Conservation (phyloP, 352 stramenopile species). For the Globisporangium recalcitrans region DNA sequence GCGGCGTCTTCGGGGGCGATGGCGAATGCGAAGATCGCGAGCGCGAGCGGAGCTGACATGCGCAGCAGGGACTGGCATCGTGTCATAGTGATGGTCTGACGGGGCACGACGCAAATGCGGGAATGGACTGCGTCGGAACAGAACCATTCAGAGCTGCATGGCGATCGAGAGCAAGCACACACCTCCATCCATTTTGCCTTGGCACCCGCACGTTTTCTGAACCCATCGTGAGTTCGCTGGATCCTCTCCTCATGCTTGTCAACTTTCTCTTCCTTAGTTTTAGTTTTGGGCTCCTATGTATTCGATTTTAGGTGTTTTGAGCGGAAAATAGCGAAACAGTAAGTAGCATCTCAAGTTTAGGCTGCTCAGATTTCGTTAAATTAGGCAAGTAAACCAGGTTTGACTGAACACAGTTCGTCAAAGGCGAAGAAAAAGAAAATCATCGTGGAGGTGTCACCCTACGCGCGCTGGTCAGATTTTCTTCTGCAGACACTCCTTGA, state of each 20-base stretch:
- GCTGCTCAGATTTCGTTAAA: neutral
- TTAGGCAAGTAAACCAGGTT: neutral
- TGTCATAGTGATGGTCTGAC: neutral
- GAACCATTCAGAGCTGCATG: neutral
- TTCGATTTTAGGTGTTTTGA: constrained; percentile 1
- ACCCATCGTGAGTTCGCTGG: neutral
- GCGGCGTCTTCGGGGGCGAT: neutral
- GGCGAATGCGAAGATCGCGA: neutral
- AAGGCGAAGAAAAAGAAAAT: neutral
- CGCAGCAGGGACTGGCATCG: neutral
- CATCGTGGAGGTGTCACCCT: neutral
- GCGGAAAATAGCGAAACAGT: neutral
- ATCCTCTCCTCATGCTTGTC: neutral
- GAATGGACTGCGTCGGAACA: neutral
- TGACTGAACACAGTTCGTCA: neutral
- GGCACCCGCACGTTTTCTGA: neutral
- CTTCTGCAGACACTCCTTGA: constrained; percentile 71
- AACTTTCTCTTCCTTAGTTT: neutral
- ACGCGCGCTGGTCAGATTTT: constrained; percentile 24
- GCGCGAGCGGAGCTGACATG: neutral
- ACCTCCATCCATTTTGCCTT: neutral
- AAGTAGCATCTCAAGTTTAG: neutral
- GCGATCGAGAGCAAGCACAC: neutral
- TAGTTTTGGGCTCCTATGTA: neutral
- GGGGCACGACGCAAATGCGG: neutral